Evolutionary conservation across 257 asterid species (phyloP).

Genomic region (Sherardia arvensis): DNA sequence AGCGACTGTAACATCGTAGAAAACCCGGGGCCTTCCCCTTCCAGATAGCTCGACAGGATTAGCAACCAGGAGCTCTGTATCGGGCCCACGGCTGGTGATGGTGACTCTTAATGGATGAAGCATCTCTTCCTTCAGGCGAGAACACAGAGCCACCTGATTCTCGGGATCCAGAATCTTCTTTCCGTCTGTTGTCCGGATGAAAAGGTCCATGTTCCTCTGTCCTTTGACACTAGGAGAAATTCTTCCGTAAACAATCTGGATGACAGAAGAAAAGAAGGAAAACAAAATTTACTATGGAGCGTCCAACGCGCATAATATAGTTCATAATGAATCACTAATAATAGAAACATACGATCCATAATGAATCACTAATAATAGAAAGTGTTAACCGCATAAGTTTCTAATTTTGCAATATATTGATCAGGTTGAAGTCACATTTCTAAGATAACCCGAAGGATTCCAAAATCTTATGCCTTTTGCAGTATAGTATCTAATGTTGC

Average conservation of each 20-base stretch:
- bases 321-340: too few species aligned
- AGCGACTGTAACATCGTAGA: slow-evolving; percentile 37
- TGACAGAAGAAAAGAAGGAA: slow-evolving; percentile 7
- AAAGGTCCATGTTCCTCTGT: slow-evolving; percentile 33
- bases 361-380: neutral
- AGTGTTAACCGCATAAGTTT: neutral
- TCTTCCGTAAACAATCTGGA: slow-evolving; percentile 41
- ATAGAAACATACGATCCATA: neutral
- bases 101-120: slow-evolving; percentile 42
- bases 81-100: slow-evolving; percentile 47
- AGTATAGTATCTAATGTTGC: too few species aligned
- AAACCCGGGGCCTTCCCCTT: slow-evolving; percentile 45
- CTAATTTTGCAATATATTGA: slow-evolving; percentile 2
- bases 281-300: neutral
- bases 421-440: slow-evolving; percentile 90
- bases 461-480: too few species aligned
- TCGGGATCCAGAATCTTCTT: slow-evolving; percentile 34
- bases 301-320: too few species aligned
- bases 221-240: slow-evolving; percentile 28
- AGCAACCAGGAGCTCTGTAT: slow-evolving; percentile 44
- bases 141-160: slow-evolving; percentile 25
- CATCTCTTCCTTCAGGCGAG: slow-evolving; percentile 40
- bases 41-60: slow-evolving; percentile 50
- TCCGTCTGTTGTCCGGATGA: slow-evolving; percentile 32
- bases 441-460: slow-evolving; percentile 84